These are phyloP conservation scores for Curvularia sp. DNA, from an alignment of 2,329 filamentous ascomycete species.

Conservation along the genomic window DNA sequence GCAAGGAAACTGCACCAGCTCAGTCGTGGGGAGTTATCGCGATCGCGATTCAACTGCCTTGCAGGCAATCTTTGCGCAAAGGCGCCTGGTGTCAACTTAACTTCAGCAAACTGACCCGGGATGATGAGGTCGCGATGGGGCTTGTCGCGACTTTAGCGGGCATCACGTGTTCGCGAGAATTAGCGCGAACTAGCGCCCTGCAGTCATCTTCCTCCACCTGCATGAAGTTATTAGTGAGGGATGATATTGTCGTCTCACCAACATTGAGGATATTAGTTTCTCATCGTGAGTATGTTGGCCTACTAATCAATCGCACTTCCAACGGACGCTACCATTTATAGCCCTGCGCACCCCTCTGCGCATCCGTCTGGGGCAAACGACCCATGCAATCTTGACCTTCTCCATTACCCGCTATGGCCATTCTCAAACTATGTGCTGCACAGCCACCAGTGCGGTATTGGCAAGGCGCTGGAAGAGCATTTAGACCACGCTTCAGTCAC, in stretches of 20 bases:
- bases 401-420: constrained; percentile 5
- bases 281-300: background rate
- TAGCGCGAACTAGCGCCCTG: constrained; percentile 19
- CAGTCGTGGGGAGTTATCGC: background rate
- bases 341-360: no score
- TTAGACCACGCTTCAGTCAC: background rate
- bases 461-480: background rate
- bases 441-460: background rate
- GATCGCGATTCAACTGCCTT: background rate
- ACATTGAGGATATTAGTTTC: background rate
- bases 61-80: background rate
- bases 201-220: constrained; percentile 12
- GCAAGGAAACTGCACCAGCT: background rate
- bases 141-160: constrained; percentile 2
- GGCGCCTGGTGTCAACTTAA: constrained; percentile 2
- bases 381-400: background rate
- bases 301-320: background rate
- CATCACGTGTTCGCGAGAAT: constrained; percentile 23
- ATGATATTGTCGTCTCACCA: background rate
- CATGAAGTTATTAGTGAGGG: background rate
- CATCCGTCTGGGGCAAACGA: background rate
- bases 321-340: background rate
- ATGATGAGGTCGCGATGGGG: constrained; percentile 6
- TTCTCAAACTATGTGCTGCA: background rate
- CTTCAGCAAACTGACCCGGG: background rate